Conservation (phyloP, 2,329 filamentous ascomycete genomes). For the Phialophora expanda region DNA sequence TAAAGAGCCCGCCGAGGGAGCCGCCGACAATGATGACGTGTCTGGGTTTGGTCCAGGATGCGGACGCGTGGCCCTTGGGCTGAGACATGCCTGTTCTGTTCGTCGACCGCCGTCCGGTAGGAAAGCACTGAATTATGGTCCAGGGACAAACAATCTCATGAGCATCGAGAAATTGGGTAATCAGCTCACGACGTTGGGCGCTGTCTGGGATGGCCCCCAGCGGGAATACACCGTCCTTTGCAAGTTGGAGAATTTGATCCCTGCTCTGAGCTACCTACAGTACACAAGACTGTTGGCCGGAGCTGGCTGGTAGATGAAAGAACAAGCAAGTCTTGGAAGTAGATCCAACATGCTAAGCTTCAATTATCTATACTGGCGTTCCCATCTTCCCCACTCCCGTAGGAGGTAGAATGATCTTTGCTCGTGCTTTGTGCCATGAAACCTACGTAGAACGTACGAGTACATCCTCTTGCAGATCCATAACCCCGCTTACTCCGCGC, state of each 20-base stretch:
- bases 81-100: conserved; percentile 2
- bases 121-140: neutral
- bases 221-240: neutral
- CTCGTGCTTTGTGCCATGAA: neutral
- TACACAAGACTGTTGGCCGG: neutral
- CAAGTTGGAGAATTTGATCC: neutral
- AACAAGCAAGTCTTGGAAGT: neutral
- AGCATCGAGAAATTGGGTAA: neutral
- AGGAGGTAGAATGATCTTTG: neutral
- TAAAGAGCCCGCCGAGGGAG: conserved; percentile 39
- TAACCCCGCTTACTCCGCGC: conserved; percentile 5
- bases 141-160: neutral
- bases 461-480: neutral
- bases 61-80: neutral
- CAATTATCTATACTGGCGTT: neutral
- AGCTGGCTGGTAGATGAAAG: neutral
- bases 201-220: neutral
- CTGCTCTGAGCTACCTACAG: neutral
- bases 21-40: conserved; percentile 38
- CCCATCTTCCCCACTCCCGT: neutral
- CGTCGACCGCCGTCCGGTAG: neutral
- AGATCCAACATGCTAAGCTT: neutral
- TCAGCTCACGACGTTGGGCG: no score
- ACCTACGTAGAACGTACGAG: neutral
- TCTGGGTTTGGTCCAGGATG: conserved; percentile 10